phyloP scores from a whole-genome alignment of 2,329 filamentous ascomycete species.

The Camillea tinctor region DNA sequence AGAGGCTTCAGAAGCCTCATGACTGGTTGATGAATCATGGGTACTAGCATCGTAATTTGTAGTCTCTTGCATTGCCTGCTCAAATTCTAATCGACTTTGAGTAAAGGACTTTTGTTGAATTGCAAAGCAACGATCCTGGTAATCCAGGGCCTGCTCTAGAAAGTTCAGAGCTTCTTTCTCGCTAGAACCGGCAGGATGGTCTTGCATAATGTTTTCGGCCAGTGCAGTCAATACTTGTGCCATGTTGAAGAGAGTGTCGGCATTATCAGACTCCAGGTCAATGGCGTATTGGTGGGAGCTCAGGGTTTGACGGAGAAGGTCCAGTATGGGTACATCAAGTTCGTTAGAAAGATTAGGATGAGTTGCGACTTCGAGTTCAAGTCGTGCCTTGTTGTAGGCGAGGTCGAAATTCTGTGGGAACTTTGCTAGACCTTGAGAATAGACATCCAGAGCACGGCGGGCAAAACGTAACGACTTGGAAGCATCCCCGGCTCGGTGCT shows the following conservation, averaged over 20 bases:
- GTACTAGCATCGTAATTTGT: constrained; percentile 32
- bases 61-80: constrained; percentile 23
- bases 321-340: constrained; percentile 50
- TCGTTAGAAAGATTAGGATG: constrained; percentile 61
- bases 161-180: constrained; percentile 41
- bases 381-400: constrained; percentile 73
- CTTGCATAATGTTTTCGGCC: constrained; percentile 58
- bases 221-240: constrained; percentile 67
- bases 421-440: constrained; percentile 60
- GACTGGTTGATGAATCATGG: constrained; percentile 24
- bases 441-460: constrained; percentile 63
- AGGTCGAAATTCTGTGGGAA: constrained; percentile 66
- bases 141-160: constrained; percentile 28
- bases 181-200: constrained; percentile 38
- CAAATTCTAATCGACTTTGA: constrained; percentile 28
- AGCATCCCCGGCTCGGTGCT: constrained; percentile 71
- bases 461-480: constrained; percentile 58
- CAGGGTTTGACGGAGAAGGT: constrained; percentile 60
- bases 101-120: constrained; percentile 43
- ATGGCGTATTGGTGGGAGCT: constrained; percentile 63
- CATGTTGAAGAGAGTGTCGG: constrained; percentile 70
- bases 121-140: constrained; percentile 43
- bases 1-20: constrained; percentile 22
- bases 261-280: constrained; percentile 57
- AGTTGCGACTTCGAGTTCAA: constrained; percentile 69